Evolutionary conservation across 139 green algal genomes (phyloP).

Genomic region (Zygnema cylindricum): DNA sequence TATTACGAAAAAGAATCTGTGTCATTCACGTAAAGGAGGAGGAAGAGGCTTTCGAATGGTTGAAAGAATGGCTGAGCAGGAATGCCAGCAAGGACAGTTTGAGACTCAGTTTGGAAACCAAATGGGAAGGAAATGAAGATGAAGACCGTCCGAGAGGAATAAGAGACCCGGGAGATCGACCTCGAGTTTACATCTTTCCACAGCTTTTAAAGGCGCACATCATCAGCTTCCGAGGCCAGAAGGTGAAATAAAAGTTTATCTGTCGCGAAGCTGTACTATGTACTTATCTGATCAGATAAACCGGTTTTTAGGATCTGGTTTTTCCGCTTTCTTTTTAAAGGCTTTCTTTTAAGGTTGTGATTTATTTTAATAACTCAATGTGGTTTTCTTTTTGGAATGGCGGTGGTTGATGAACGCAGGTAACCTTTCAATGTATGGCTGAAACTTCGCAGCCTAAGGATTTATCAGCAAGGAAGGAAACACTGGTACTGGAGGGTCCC

Average conservation of each 20-base stretch:
- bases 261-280: too few species aligned
- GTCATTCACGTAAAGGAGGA: slow-evolving; percentile 17
- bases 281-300: too few species aligned
- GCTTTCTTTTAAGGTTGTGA: too few species aligned
- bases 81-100: slow-evolving; percentile 25
- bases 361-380: too few species aligned
- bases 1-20: not conserved
- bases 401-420: too few species aligned
- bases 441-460: slow-evolving; percentile 26
- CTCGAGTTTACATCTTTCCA: not conserved
- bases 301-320: too few species aligned
- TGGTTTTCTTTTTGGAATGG: too few species aligned
- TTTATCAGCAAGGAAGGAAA: not conserved
- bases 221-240: slow-evolving; percentile 7
- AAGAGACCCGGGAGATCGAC: not conserved
- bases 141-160: not conserved
- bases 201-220: slow-evolving; percentile 6
- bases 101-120: slow-evolving; percentile 26
- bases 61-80: slow-evolving; percentile 40
- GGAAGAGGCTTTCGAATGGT: slow-evolving; percentile 26
- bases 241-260: too few species aligned
- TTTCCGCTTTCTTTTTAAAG: too few species aligned
- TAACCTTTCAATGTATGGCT: not conserved
- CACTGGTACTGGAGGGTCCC: slow-evolving; percentile 17
- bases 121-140: slow-evolving; percentile 14